Percentiles rank a stretch among this genome's conserved stretches.
phyloP scores from a whole-genome alignment of 441 rosid species.

The Erysimum cheiri region DNA sequence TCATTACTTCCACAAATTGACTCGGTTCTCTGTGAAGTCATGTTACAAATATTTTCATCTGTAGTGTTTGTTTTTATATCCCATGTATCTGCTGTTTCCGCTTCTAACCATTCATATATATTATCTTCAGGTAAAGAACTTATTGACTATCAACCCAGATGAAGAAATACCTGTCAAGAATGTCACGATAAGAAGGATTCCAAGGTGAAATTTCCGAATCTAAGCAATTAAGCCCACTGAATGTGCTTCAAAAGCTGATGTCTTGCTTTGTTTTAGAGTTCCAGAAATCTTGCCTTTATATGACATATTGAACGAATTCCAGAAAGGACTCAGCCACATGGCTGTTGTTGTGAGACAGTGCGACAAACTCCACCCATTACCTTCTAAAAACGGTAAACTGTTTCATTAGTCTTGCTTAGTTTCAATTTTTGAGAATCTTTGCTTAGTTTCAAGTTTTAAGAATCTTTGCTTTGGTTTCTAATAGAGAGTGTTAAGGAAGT shows the following conservation, averaged over 20 bases:
- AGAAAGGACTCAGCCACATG: conserved; percentile 86
- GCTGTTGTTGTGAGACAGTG: conserved; percentile 67
- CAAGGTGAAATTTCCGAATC: conserved; percentile 57
- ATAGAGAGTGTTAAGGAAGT: conserved; percentile 62
- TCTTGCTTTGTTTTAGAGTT: conserved; percentile 52
- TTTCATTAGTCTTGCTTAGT: not conserved
- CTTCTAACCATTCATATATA: conserved; percentile 3
- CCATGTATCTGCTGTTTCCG: not conserved
- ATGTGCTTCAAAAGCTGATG: conserved; percentile 26
- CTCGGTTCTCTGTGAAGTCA: conserved; percentile 13
- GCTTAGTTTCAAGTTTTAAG: conserved; percentile 19
- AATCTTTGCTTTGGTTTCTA: conserved; percentile 28
- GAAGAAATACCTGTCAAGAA: conserved; percentile 81
- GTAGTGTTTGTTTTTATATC: not conserved
- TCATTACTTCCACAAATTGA: conserved; percentile 10
- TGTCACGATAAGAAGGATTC: conserved; percentile 85
- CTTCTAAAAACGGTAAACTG: conserved; percentile 52
- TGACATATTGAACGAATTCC: conserved; percentile 82
- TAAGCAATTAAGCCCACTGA: not conserved
- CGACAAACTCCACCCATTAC: conserved; percentile 47
- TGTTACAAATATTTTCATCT: not conserved
- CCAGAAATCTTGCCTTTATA: conserved; percentile 70
- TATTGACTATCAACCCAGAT: conserved; percentile 84
- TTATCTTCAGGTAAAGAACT: conserved; percentile 71
- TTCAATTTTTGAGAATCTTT: not conserved